Conservation (phyloP, 1,139 yeast genomes). For the Eremothecium coryli region DNA sequence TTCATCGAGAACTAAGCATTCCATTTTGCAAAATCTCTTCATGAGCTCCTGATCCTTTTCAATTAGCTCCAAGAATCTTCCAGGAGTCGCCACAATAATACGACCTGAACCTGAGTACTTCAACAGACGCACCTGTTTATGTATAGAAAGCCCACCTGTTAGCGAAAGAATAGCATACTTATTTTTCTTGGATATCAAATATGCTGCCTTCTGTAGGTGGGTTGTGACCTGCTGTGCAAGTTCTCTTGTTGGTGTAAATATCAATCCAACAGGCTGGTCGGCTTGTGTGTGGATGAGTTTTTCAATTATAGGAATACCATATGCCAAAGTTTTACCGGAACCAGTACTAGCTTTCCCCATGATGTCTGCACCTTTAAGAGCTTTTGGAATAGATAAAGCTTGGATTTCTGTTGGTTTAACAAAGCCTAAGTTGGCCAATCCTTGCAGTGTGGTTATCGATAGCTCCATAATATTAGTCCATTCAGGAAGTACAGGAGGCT, state of each 20-base stretch:
- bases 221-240: slow-evolving; percentile 87
- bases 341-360: slow-evolving; percentile 98
- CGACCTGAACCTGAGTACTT: slow-evolving; percentile 57
- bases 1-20: slow-evolving; percentile 79
- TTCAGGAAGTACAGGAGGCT: slow-evolving; percentile 41
- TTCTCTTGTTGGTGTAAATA: slow-evolving; percentile 94
- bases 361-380: slow-evolving; percentile 65
- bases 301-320: slow-evolving; percentile 89
- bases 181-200: slow-evolving; percentile 44
- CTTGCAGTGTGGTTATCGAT: slow-evolving; percentile 48
- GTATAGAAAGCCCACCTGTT: slow-evolving; percentile 92
- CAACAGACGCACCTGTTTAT: slow-evolving; percentile 78
- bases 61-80: slow-evolving; percentile 75
- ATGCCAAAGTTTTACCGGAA: slow-evolving; percentile 94
- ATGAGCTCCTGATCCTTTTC: slow-evolving; percentile 52
- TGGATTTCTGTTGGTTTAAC: slow-evolving; percentile 78
- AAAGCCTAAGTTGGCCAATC: slow-evolving; percentile 52
- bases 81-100: slow-evolving; percentile 91
- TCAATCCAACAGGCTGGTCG: slow-evolving; percentile 56
- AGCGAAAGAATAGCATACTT: slow-evolving; percentile 63
- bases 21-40: slow-evolving; percentile 51
- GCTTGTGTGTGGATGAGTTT: slow-evolving; percentile 34
- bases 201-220: slow-evolving; percentile 46
- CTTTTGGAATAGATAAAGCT: slow-evolving; percentile 62
- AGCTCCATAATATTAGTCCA: slow-evolving; percentile 43